Base-by-base conservation (phyloP, 768 basidiomycete species). In the Crucibulum laeve region DNA sequence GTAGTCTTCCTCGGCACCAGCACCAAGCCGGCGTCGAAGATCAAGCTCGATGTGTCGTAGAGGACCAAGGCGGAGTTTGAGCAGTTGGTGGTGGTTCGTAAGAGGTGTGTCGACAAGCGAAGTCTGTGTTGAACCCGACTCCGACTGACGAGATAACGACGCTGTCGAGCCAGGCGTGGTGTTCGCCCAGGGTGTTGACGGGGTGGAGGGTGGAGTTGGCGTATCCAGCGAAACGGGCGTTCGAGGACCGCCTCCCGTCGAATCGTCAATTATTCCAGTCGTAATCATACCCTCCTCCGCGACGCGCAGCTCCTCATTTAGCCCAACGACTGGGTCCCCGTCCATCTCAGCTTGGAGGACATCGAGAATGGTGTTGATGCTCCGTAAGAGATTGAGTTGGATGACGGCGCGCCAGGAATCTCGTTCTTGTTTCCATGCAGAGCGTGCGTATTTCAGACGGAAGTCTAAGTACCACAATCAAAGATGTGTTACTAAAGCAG, bases 301-400 rank as follows among this genome's bases (percentile, higher is more conserved):
- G n/a, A n/a, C n/a, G n/a, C n/a, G n/a, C n/a, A n/a, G 38, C 18
- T 19, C 25, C 33, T 47, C 26, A 17, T 37, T n/a, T n/a, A n/a
- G n/a, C n/a, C n/a, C n/a, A 53, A 35, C 45, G 41, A 43, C 24
- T 8, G 60, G 59, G 19, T 58, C 61, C 3, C 61, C 60, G 35
- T 68, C 53, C 47, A 77, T 60, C 34, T 79, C 77, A 3, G 67
- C 66, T 51, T 76, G 69, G 25, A 88, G 60, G n/a, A 74, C 64
- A 34, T 82, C 76, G 50, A 87, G 69, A 49, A 90, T 80, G 53
- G 63, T 67, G 38, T 79, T 73, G 41, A 87, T 69, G 34, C 80
- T 80, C 6, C 77, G 79, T 37, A 88, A 71, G 55, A 90, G 77
- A 60, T 90, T 90, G 44, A 90, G 80, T 47, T 87, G 86, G 40